Evolutionary conservation across 371 early-diverging fungal genomes (phyloP), one percentile per base, ranked within the genome.

Genomic region (Gilbertella persicaria): DNA sequence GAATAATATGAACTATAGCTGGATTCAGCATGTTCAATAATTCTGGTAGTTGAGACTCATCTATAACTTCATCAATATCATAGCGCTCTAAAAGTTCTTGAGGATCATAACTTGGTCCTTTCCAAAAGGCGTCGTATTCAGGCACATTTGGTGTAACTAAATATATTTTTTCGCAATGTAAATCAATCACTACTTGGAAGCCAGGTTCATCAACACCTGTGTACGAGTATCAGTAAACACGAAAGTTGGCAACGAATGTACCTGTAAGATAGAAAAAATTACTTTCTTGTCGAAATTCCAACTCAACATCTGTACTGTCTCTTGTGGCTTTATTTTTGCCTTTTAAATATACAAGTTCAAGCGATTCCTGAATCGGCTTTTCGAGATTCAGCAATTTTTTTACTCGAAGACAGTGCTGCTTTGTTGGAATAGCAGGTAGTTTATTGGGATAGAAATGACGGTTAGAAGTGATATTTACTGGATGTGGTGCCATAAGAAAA

Each of bases 221-320:
- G 7, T 12, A n/a, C n/a, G n/a, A n/a, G n/a, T n/a, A n/a, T n/a
- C n/a, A n/a, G n/a, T 23, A 17, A 16, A 46, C 4, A 12, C 19
- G 24, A 35, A 21, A 10, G 13, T 40, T 12, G 23, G 16, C 29
- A 28, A 13, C 13, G 10, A 30, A 7, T 17, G n/a, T 64, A 64
- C 82, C 82, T 19, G 82, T 75, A 24, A 79, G 50, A 54, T 82
- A 82, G 39, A 69, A 67, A 36, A 82, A 82, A 54, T 82, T 71
- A 47, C 75, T 72, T 48, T 82, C 82, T 44, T 82, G 82, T 10
- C 78, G 64, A 41, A 79, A 79, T 30, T 74, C 67, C 26, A 79
- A 49, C 21, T 76, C 77, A 7, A 67, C 55, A 26, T 79, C 79
- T 16, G 79, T 79, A 45, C 71, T 66, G 45, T 79, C 77, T 33